phyloP scores from a whole-genome alignment of 2,329 filamentous ascomycete species.

The Epichloe hybrida region DNA sequence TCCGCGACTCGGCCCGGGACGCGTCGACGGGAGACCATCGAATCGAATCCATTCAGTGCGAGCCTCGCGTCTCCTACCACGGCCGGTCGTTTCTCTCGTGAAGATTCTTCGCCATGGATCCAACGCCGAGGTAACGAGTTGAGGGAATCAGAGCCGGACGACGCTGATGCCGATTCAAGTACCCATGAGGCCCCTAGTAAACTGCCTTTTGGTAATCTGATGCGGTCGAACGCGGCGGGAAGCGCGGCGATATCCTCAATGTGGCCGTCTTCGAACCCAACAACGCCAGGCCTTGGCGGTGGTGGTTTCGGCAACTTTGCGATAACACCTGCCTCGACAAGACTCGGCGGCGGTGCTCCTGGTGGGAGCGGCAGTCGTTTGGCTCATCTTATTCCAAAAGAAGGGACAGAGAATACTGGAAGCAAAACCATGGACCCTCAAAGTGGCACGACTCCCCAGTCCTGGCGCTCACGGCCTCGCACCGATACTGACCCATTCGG shows the following conservation, averaged over 20 bases:
- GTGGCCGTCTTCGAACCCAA: conserved; percentile 36
- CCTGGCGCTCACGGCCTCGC: conserved; percentile 47
- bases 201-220: conserved; percentile 30
- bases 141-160: conserved; percentile 42
- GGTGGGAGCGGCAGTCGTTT: conserved; percentile 75
- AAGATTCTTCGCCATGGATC: conserved; percentile 48
- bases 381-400: conserved; percentile 72
- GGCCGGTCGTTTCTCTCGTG: conserved; percentile 44
- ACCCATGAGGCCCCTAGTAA: conserved; percentile 19
- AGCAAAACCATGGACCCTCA: conserved; percentile 37
- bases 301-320: conserved; percentile 87
- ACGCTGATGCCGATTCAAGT: conserved; percentile 27
- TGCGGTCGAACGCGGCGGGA: conserved; percentile 42
- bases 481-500: conserved; percentile 67
- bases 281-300: conserved; percentile 52
- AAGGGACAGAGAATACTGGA: conserved; percentile 52
- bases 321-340: conserved; percentile 43
- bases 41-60: conserved; percentile 48
- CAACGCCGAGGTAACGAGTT: conserved; percentile 38
- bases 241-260: conserved; percentile 30
- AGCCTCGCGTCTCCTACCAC: conserved; percentile 48
- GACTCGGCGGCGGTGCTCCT: conserved; percentile 48
- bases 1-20: conserved; percentile 56
- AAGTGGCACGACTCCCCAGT: conserved; percentile 25
- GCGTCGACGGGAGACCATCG: conserved; percentile 69